These are phyloP conservation scores for Penicillium riverlandense DNA, from an alignment of 495 filamentous ascomycete genomes.

Conservation along the genomic window DNA sequence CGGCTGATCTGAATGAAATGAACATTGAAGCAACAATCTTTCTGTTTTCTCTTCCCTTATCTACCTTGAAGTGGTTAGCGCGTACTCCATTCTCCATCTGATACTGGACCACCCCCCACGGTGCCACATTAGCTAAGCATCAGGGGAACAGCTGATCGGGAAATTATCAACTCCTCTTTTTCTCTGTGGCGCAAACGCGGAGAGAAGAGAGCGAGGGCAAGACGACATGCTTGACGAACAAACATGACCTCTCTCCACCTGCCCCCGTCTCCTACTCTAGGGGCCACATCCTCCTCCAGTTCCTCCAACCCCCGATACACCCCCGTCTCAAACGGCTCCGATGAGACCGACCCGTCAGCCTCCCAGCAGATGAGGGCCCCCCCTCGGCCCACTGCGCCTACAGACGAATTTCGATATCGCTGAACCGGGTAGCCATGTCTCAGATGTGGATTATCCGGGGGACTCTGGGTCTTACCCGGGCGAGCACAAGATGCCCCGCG, in stretches of 20 bases:
- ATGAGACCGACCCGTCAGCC: conserved; percentile 9
- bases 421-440: conserved; percentile 6
- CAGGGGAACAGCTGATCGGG: no score
- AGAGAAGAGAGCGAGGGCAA: no score
- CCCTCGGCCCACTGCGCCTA: conserved; percentile 18
- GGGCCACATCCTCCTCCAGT: conserved; percentile 21
- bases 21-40: no score
- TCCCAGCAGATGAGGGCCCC: conserved; percentile 7
- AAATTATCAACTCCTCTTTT: no score
- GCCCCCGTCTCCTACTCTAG: conserved; percentile 16
- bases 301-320: conserved; percentile 27
- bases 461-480: conserved; percentile 19
- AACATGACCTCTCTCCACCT: conserved; percentile 21
- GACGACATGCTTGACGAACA: not conserved
- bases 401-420: conserved; percentile 29
- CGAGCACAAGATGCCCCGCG: conserved; percentile 11
- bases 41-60: no score
- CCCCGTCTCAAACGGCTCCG: conserved; percentile 28
- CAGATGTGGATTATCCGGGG: conserved; percentile 16
- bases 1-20: not conserved
- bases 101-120: no score
- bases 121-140: no score
- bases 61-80: no score
- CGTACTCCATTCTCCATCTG: no score
- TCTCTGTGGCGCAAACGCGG: no score